Percentiles rank a stretch among this genome's conserved stretches.
Evolutionary conservation across 345 rosid species (phyloP).

Genomic region (Camelina sativa): DNA sequence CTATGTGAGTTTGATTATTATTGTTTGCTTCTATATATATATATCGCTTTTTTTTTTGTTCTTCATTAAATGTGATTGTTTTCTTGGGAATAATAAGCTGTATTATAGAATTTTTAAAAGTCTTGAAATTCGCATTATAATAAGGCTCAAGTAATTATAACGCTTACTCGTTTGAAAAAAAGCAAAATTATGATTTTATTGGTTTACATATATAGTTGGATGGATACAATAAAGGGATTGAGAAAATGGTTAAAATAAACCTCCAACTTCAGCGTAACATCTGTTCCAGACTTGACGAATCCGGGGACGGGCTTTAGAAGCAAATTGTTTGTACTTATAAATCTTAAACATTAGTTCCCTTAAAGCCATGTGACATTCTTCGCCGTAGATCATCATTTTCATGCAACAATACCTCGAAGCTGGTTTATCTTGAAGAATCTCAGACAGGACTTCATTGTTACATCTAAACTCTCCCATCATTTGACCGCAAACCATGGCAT

Average conservation of each 20-base stretch:
- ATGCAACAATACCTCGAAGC: background rate
- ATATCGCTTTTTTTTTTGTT: constrained; percentile 10
- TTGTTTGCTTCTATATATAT: constrained; percentile 18
- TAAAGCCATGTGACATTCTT: background rate
- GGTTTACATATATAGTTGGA: background rate
- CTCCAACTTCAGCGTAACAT: background rate
- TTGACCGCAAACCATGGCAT: background rate
- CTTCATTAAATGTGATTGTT: constrained; percentile 20
- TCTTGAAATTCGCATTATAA: background rate
- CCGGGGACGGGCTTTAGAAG: background rate
- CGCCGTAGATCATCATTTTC: background rate
- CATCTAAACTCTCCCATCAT: background rate
- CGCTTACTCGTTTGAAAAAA: background rate
- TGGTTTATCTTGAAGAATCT: constrained; percentile 21
- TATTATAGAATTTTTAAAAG: background rate
- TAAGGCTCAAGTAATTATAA: background rate
- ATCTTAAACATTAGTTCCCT: background rate
- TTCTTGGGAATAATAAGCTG: constrained; percentile 28
- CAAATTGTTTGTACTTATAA: background rate
- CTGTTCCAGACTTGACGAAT: constrained; percentile 3
- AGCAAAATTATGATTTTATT: background rate
- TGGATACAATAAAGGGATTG: background rate
- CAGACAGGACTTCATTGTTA: background rate
- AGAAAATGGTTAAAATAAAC: background rate
- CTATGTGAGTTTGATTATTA: constrained; percentile 13